These are phyloP conservation scores for Penicillium crystallinum DNA, from an alignment of 495 filamentous ascomycete genomes.

Conservation along the genomic window DNA sequence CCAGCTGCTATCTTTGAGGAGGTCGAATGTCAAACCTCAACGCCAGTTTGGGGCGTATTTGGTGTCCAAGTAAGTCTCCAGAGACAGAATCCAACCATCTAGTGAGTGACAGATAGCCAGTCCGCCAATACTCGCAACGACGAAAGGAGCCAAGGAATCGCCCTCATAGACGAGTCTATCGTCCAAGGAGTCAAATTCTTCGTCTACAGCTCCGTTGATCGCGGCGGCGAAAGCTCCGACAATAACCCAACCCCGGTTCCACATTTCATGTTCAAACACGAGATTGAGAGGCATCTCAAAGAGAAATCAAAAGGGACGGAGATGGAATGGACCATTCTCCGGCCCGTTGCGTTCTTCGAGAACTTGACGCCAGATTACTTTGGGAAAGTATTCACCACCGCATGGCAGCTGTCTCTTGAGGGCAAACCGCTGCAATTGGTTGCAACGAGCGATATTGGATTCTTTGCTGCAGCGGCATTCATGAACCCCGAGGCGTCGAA, in stretches of 20 bases:
- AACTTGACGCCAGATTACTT: conserved; percentile 53
- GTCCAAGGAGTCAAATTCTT: conserved; percentile 55
- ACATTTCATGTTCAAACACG: conserved; percentile 61
- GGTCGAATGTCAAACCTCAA: conserved; percentile 35
- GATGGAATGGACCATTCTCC: conserved; percentile 58
- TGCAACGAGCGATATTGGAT: conserved; percentile 56
- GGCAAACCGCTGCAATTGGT: conserved; percentile 55
- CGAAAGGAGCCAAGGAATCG: conserved; percentile 59
- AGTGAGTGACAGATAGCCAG: conserved; percentile 9
- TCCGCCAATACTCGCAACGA: conserved; percentile 37
- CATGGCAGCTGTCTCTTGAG: conserved; percentile 42
- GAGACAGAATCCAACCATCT: conserved; percentile 32
- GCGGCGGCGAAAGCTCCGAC: conserved; percentile 54
- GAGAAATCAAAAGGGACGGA: conserved; percentile 26
- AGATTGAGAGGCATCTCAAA: conserved; percentile 58
- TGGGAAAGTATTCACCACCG: conserved; percentile 55
- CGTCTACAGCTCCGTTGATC: conserved; percentile 64
- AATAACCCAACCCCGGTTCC: conserved; percentile 53
- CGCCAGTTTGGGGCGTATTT: conserved; percentile 49
- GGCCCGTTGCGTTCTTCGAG: conserved; percentile 66
- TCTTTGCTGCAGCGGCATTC: conserved; percentile 59
- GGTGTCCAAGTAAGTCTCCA: conserved; percentile 36
- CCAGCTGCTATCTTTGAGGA: conserved; percentile 49
- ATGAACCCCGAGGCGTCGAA: conserved; percentile 42
- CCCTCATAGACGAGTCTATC: conserved; percentile 54